Conservation (phyloP, 768 basidiomycete species). For the Amanita jacksonii region DNA sequence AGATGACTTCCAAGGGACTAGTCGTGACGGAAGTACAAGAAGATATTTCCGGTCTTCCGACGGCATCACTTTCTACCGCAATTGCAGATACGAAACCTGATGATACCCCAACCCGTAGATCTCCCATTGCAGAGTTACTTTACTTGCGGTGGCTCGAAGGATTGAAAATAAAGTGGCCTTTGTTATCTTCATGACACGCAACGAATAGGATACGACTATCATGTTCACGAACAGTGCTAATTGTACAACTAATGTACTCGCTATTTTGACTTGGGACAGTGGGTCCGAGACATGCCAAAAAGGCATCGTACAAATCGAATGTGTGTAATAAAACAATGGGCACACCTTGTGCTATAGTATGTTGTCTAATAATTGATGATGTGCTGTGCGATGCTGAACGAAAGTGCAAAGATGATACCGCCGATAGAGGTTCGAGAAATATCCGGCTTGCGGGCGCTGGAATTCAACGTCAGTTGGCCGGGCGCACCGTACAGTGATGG, state of each 20-base stretch:
- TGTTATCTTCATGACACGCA: constrained; percentile 27
- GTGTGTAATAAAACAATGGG: too few relatives aligned
- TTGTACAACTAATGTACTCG: background rate
- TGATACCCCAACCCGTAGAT: constrained; percentile 43
- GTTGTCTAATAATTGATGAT: too few relatives aligned
- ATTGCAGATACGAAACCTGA: constrained; percentile 17
- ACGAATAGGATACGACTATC: background rate
- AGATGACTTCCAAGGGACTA: constrained; percentile 78
- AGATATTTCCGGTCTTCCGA: constrained; percentile 45
- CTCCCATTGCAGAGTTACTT: constrained; percentile 91
- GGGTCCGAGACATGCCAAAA: too few relatives aligned
- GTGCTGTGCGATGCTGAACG: too few relatives aligned
- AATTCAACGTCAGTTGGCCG: too few relatives aligned
- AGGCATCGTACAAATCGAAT: too few relatives aligned
- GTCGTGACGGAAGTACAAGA: constrained; percentile 79
- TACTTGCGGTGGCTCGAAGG: constrained; percentile 97
- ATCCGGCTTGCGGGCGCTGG: too few relatives aligned
- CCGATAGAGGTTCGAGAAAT: too few relatives aligned
- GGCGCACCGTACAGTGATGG: too few relatives aligned
- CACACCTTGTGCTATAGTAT: too few relatives aligned
- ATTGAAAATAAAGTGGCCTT: constrained; percentile 82
- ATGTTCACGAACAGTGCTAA: background rate
- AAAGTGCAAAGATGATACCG: too few relatives aligned
- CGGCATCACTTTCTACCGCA: constrained; percentile 13
- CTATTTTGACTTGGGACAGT: background rate